A percentile compares a stretch with the other conserved stretches of the same genome.
Conservation (phyloP, 2,329 filamentous ascomycete genomes). For the Sordariomycetes sp. region DNA sequence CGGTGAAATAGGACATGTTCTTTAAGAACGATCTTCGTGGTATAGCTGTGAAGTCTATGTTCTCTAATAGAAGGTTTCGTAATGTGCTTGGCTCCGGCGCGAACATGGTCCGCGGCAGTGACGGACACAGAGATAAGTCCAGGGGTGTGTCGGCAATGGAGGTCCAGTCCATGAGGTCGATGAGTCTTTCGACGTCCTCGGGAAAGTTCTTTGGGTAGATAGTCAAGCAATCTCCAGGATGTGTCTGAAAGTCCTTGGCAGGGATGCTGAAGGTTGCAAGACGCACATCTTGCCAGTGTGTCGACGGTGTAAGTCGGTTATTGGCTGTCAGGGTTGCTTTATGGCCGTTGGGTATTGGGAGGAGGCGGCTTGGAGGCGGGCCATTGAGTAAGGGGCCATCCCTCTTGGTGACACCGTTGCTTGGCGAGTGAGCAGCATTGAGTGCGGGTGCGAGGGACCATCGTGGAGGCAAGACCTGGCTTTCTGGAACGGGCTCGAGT, state of each 20-base stretch:
- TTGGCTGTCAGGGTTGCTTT: conserved; percentile 56
- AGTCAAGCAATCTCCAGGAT: conserved; percentile 72
- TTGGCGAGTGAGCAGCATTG: too few species aligned
- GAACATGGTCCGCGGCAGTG: conserved; percentile 23
- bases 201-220: conserved; percentile 85
- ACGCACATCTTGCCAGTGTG: conserved; percentile 93
- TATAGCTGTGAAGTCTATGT: conserved; percentile 83
- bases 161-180: conserved; percentile 72
- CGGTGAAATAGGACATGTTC: conserved; percentile 65
- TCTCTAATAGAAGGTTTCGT: conserved; percentile 67
- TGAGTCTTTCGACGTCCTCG: conserved; percentile 67
- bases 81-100: conserved; percentile 47
- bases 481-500: conserved; percentile 60
- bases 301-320: conserved; percentile 59
- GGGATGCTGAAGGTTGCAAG: conserved; percentile 55
- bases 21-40: conserved; percentile 82
- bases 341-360: conserved; percentile 50
- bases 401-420: too few species aligned
- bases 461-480: conserved; percentile 67
- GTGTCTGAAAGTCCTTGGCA: conserved; percentile 19
- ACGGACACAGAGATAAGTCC: conserved; percentile 30
- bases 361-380: conserved; percentile 19
- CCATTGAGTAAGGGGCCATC: background rate
- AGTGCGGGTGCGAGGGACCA: conserved; percentile 31
- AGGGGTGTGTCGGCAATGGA: conserved; percentile 61